Evolutionary conservation across 495 filamentous ascomycete species (phyloP), one percentile per base, ranked within the genome.

Genomic region (Aspergillus ostianus): DNA sequence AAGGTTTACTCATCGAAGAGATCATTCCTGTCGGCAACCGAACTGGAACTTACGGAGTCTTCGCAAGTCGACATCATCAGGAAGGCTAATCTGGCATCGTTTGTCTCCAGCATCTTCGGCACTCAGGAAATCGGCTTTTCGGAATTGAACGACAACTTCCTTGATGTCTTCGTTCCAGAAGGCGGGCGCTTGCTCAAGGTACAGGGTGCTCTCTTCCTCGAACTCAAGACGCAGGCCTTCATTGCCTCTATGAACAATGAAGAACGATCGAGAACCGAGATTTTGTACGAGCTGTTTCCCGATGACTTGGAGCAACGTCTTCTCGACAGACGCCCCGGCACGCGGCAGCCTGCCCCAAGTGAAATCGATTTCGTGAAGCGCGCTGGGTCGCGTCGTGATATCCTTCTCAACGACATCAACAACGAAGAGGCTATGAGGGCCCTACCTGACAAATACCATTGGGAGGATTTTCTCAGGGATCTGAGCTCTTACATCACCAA

Each of bases 61-160:
- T 79, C 84, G 15, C 87, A 92, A 60, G 76, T 89, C 20, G 88
- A 89, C 53, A 88, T 88, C 20, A 88, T 97, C 57, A 86, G 89
- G 41, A 90, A 92, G 72, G 88, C 91, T 3, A 97, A 97, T 62
- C 77, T 97, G 54, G 92, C 91, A 4, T 91, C 92, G 2, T 91
- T 91, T 62, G 87, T 92, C 8, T 86, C 87, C 0, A 91, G 89
- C 59, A 84, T 93, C 26, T 93, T 96, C 71, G 90, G 90, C 6
- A 88, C 85, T 4, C 85, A 91, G 64, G 90, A 95, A 67, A 90
- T 96, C 51, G 83, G 89, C 9, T 87, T 95, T 57, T 85, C 85
- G 21, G 90, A 95, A 65, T 76, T 96, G 41, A 91, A 96, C 65
- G 89, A 94, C 26, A 81, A 88, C 62, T 96, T 96, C 64, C 80